A percentile compares a stretch with the other conserved stretches of the same genome.
phyloP scores from a whole-genome alignment of 768 basidiomycete genomes.

The Botryobasidium botryosum region DNA sequence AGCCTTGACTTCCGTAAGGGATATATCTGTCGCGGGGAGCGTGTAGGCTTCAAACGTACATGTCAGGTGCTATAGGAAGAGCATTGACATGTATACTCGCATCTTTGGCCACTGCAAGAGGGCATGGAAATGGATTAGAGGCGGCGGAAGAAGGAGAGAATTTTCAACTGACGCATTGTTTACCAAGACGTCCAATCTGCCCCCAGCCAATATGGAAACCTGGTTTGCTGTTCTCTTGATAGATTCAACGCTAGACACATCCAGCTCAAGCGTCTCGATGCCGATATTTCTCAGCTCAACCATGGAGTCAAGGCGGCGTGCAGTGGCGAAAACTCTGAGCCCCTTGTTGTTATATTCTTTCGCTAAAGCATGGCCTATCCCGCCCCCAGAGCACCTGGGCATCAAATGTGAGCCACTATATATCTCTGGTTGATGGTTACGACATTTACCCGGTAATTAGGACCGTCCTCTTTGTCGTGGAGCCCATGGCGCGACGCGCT shows the following conservation, averaged over 20 bases:
- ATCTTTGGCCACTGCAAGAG: not conserved
- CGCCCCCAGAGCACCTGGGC: not conserved
- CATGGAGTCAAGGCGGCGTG: not conserved
- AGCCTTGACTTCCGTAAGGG: not conserved
- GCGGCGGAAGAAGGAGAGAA: not conserved
- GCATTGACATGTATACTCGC: not conserved
- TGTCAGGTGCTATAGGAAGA: not conserved
- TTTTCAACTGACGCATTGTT: constrained; percentile 1
- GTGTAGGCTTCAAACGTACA: not conserved
- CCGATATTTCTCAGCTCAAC: not conserved
- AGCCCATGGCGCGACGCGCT: too few relatives aligned
- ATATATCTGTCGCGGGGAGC: not conserved
- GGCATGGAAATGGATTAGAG: not conserved
- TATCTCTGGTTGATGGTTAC: too few relatives aligned
- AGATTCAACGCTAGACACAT: not conserved
- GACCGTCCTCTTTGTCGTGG: too few relatives aligned
- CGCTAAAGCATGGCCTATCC: not conserved
- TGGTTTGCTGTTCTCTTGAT: not conserved
- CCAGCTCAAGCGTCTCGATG: not conserved
- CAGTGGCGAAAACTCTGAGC: not conserved
- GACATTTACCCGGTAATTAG: too few relatives aligned
- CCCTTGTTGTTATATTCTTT: not conserved
- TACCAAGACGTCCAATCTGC: not conserved
- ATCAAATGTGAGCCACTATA: too few relatives aligned
- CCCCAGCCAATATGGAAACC: not conserved